Evolutionary conservation across 768 basidiomycete species (phyloP).

Genomic region (Strobilomyces dryophilus): DNA sequence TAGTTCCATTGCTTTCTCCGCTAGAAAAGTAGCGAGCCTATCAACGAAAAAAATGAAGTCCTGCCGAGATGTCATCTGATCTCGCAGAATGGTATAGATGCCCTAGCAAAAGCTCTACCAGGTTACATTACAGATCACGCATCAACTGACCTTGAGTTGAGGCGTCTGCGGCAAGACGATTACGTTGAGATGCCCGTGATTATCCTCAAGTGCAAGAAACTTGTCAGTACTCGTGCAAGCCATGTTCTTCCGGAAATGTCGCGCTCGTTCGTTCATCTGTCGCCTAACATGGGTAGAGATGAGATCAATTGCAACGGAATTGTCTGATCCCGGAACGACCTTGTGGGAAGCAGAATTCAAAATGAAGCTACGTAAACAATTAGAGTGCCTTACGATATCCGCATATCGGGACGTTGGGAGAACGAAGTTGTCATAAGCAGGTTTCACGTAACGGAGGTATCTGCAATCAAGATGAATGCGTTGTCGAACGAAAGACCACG

Average conservation of each 20-base stretch:
- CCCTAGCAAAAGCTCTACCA: constrained; percentile 47
- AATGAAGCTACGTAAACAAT: background rate
- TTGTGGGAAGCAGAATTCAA: constrained; percentile 29
- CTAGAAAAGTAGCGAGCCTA: constrained; percentile 76
- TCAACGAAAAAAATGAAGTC: constrained; percentile 95
- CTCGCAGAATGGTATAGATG: constrained; percentile 83
- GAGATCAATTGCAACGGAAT: constrained; percentile 87
- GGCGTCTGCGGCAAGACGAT: constrained; percentile 72
- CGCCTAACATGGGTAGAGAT: constrained; percentile 87
- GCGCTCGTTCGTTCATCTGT: constrained; percentile 76
- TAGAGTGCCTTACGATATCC: constrained; percentile 62
- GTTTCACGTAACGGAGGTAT: constrained; percentile 94
- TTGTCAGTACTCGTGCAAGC: constrained; percentile 45
- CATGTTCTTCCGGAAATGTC: constrained; percentile 69
- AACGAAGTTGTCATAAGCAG: constrained; percentile 91
- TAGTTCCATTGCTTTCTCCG: constrained; percentile 79
- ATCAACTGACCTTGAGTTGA: constrained; percentile 64
- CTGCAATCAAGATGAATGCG: constrained; percentile 34
- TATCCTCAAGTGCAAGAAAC: constrained; percentile 34
- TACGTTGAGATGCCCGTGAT: constrained; percentile 47
- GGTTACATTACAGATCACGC: background rate
- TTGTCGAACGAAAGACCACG: background rate
- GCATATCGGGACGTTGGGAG: constrained; percentile 82
- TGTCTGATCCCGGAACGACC: constrained; percentile 96
- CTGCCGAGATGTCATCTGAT: constrained; percentile 62